These are phyloP conservation scores for Gymnopilus dilepis DNA, from an alignment of 768 basidiomycete species.

Conservation along the genomic window DNA sequence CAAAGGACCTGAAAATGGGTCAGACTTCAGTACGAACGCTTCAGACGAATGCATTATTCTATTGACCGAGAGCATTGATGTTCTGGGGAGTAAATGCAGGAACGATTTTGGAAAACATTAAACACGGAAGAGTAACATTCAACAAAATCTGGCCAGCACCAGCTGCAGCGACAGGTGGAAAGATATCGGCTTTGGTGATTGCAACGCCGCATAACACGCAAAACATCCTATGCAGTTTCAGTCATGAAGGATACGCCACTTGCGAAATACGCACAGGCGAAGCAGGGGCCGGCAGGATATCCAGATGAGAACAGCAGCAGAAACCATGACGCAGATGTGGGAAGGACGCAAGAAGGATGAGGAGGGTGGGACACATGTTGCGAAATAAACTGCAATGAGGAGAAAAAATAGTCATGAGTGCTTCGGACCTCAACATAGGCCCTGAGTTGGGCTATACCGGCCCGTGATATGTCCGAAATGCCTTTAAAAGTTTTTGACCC, in stretches of 20 bases:
- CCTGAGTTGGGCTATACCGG: background rate
- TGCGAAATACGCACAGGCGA: conserved; percentile 51
- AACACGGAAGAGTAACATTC: conserved; percentile 66
- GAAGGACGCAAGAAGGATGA: background rate
- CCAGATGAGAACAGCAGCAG: conserved; percentile 60
- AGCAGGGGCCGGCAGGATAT: conserved; percentile 63
- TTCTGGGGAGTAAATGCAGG: conserved; percentile 67
- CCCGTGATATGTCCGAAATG: background rate
- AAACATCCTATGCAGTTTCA: conserved; percentile 46
- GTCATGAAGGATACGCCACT: background rate
- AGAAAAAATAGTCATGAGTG: conserved; percentile 9
- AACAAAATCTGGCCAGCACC: conserved; percentile 66
- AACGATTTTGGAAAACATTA: conserved; percentile 76
- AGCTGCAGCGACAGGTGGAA: conserved; percentile 61
- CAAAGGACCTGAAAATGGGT: conserved; percentile 63
- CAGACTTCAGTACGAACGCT: too few species aligned
- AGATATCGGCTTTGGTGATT: conserved; percentile 64
- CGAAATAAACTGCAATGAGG: background rate
- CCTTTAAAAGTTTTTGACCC: too few species aligned
- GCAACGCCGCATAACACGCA: conserved; percentile 60
- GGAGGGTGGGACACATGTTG: conserved; percentile 1
- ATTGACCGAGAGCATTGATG: conserved; percentile 56
- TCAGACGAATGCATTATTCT: too few species aligned
- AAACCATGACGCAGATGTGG: conserved; percentile 22
- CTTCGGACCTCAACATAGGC: background rate